Conservation (phyloP, 345 rosid species). For the Citrus inodora region DNA sequence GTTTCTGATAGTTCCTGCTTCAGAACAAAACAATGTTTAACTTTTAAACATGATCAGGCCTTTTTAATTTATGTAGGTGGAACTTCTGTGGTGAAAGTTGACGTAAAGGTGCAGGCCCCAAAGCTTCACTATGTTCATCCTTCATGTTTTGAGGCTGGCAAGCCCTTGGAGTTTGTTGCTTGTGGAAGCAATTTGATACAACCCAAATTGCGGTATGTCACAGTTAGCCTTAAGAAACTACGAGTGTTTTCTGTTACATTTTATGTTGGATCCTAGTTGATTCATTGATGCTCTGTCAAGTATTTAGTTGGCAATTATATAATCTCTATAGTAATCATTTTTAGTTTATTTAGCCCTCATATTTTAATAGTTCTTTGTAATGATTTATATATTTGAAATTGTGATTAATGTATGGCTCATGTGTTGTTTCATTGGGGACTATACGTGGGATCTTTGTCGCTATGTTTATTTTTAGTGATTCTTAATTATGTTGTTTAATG, state of each 20-base stretch:
- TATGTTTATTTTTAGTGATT: neutral
- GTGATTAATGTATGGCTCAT: neutral
- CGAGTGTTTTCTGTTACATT: neutral
- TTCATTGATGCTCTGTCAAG: neutral
- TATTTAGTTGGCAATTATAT: neutral
- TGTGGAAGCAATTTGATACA: conserved; percentile 82
- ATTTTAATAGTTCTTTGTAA: neutral
- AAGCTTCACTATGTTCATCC: conserved; percentile 88
- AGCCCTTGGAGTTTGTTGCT: conserved; percentile 76
- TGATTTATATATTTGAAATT: neutral
- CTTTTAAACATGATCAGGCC: conserved; percentile 2
- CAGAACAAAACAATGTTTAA: neutral
- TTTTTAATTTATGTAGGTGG: conserved; percentile 44
- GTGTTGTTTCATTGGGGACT: neutral
- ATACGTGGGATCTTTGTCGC: neutral
- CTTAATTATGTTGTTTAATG: neutral
- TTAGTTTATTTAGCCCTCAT: neutral
- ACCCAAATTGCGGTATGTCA: conserved; percentile 64
- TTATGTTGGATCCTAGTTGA: neutral
- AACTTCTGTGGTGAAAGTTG: conserved; percentile 53
- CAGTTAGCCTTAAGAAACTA: conserved; percentile 5
- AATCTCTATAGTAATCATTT: neutral
- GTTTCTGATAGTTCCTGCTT: neutral
- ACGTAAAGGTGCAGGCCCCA: conserved; percentile 52
- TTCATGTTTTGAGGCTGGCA: conserved; percentile 87